These are phyloP conservation scores for Forsythia viridissima DNA, from an alignment of 257 asterid genomes.

Conservation along the genomic window DNA sequence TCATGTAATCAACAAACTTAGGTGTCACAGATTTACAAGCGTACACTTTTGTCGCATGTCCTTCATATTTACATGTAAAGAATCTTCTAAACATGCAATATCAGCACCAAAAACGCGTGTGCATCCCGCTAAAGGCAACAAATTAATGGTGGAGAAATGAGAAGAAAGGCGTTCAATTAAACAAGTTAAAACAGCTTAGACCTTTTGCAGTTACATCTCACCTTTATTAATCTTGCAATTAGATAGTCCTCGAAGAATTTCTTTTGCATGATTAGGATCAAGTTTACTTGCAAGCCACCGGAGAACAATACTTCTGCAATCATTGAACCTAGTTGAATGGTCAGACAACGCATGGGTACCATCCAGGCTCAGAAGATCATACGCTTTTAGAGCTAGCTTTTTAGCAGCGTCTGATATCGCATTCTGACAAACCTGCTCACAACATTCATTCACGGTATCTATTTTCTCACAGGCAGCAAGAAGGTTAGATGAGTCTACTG, in stretches of 20 bases:
- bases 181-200: conserved; percentile 1
- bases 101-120: background rate
- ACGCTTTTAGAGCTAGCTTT: conserved; percentile 72
- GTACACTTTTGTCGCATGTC: background rate
- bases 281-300: conserved; percentile 96
- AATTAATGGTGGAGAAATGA: background rate
- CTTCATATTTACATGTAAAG: background rate
- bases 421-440: conserved; percentile 88
- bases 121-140: background rate
- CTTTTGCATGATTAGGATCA: conserved; percentile 78
- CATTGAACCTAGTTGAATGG: conserved; percentile 63
- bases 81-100: background rate
- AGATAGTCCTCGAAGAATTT: conserved; percentile 81
- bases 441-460: conserved; percentile 85
- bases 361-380: conserved; percentile 55
- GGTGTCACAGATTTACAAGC: background rate
- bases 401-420: conserved; percentile 84
- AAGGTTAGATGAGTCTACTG: conserved; percentile 68
- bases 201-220: conserved; percentile 26
- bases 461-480: conserved; percentile 83
- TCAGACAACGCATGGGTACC: conserved; percentile 58
- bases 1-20: background rate
- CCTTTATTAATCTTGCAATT: conserved; percentile 96
- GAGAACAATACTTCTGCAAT: conserved; percentile 74
- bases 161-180: background rate